Evolutionary conservation across 805 yeast species (phyloP), one percentile per base, ranked within the genome.

Genomic region (Zygoascus tannicola): DNA sequence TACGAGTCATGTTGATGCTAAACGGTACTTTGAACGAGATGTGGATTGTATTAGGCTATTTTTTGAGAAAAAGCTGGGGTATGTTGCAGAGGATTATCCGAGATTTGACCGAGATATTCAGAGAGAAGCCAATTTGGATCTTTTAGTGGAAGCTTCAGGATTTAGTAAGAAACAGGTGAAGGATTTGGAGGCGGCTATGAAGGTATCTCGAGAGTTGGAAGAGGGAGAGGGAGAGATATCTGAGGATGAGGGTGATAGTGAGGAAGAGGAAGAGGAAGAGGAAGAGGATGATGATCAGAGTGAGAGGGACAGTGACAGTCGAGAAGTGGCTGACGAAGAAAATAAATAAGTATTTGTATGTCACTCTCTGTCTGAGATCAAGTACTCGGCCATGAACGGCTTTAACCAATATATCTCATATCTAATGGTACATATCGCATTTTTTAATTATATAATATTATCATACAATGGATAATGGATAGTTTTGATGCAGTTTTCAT

Each of bases 141-240:
- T 78, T n/a, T 77, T 80, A 50, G 94, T 92, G 2, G 81, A 82
- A 55, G 98, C 98, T 0, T 85, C 95, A 0, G 99, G 99, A 1
- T 86, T 73, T 45, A 70, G 71, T 48, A 75, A 75, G 54, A 75
- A 75, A 58, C 73, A 72, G 52, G 66, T 71, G 16, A 71, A 73
- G 55, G 88, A 82, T 43, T 69, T 87, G 54, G 96, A 87, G 59
- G 71, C 69, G 33, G 95, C 95, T 1, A 78, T 87, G 41, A 71
- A 73, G 32, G 66, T 55, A 10, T 59, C 60, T 14, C 50, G 60
- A 32, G 65, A 59, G 43, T 52, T 50, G 30, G 75, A 74, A 34
- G 79, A 73, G 35, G 62, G 57, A 14, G 64, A 58, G 16, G 66
- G 57, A 1, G 64, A 58, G 2, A 60, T 55, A 1, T 67, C 62